These are phyloP conservation scores for Wakefieldia striispora DNA, from an alignment of 768 basidiomycete species.

Conservation along the genomic window DNA sequence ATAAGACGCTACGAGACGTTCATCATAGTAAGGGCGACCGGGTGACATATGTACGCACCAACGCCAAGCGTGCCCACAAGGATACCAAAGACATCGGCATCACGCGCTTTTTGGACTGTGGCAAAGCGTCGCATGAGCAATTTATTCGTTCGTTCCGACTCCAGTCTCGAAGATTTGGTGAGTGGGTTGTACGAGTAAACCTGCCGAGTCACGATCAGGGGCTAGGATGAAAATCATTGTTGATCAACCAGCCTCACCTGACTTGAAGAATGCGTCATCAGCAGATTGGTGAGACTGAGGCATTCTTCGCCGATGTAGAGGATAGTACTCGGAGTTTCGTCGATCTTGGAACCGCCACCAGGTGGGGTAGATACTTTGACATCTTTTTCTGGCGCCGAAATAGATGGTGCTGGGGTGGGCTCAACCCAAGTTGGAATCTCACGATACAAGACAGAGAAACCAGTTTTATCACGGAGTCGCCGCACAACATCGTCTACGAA, in stretches of 20 bases:
- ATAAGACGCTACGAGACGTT: slow-evolving; percentile 60
- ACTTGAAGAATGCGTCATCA: slow-evolving; percentile 74
- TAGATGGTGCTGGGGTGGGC: slow-evolving; percentile 1
- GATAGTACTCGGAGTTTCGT: slow-evolving; percentile 24
- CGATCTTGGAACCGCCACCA: background rate
- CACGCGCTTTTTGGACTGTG: slow-evolving; percentile 80
- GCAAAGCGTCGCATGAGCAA: slow-evolving; percentile 90
- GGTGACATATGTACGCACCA: slow-evolving; percentile 42
- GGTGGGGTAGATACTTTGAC: background rate
- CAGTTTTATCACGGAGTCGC: slow-evolving; percentile 23
- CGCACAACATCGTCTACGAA: slow-evolving; percentile 18
- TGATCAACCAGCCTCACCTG: slow-evolving; percentile 41
- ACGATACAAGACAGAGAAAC: slow-evolving; percentile 36
- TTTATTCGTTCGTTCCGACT: slow-evolving; percentile 71
- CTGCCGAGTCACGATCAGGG: slow-evolving; percentile 36
- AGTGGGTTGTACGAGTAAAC: slow-evolving; percentile 76
- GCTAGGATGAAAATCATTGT: background rate
- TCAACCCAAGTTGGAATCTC: slow-evolving; percentile 30
- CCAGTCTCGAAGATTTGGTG: slow-evolving; percentile 44
- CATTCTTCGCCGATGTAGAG: slow-evolving; percentile 78
- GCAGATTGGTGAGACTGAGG: slow-evolving; percentile 76
- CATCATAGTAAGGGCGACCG: background rate
- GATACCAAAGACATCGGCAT: slow-evolving; percentile 93
- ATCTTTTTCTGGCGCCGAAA: background rate
- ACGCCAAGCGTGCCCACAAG: slow-evolving; percentile 93